A percentile compares a stretch with the other conserved stretches of the same genome.
phyloP scores from a whole-genome alignment of 2,329 filamentous ascomycete species.

The Coleophoma eucalyptorum region DNA sequence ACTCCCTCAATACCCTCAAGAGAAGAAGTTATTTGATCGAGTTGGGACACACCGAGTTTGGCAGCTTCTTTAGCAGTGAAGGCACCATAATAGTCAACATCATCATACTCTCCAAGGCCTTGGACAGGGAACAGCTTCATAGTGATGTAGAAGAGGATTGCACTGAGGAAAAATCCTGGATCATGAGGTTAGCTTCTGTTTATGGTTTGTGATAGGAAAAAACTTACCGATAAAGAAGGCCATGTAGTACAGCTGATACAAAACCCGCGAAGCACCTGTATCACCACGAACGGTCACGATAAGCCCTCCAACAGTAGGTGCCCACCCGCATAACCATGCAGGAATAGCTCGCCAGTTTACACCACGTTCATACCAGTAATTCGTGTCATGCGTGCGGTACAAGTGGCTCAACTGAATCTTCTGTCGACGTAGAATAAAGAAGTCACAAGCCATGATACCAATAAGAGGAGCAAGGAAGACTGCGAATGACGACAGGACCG shows the following conservation, averaged over 20 bases:
- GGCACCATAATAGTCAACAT: slow-evolving; percentile 38
- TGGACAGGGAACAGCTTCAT: slow-evolving; percentile 36
- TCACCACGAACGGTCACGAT: slow-evolving; percentile 4
- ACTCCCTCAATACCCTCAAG: slow-evolving; percentile 3
- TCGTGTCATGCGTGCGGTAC: slow-evolving; percentile 29
- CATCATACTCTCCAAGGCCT: slow-evolving; percentile 38
- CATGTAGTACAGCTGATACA: slow-evolving; percentile 43
- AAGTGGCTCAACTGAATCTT: slow-evolving; percentile 38
- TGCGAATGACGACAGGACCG: slow-evolving; percentile 38
- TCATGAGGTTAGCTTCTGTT: slow-evolving; percentile 3
- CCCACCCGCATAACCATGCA: slow-evolving; percentile 32
- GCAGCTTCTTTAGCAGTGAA: slow-evolving; percentile 39
- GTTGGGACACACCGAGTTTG: slow-evolving; percentile 25
- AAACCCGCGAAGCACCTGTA: slow-evolving; percentile 26
- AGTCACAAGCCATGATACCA: slow-evolving; percentile 52
- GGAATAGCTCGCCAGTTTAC: slow-evolving; percentile 38
- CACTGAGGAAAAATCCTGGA: slow-evolving; percentile 35
- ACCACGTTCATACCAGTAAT: slow-evolving; percentile 39
- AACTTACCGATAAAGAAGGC: slow-evolving; percentile 38
- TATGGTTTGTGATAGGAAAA: slow-evolving; percentile 3
- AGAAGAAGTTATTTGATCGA: neutral
- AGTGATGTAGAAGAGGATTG: slow-evolving; percentile 10
- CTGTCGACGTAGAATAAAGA: slow-evolving; percentile 43
- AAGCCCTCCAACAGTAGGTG: slow-evolving; percentile 6
- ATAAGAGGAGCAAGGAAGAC: slow-evolving; percentile 46